Evolutionary conservation across 257 asterid species (phyloP).

Genomic region (Anisodus tanguticus): DNA sequence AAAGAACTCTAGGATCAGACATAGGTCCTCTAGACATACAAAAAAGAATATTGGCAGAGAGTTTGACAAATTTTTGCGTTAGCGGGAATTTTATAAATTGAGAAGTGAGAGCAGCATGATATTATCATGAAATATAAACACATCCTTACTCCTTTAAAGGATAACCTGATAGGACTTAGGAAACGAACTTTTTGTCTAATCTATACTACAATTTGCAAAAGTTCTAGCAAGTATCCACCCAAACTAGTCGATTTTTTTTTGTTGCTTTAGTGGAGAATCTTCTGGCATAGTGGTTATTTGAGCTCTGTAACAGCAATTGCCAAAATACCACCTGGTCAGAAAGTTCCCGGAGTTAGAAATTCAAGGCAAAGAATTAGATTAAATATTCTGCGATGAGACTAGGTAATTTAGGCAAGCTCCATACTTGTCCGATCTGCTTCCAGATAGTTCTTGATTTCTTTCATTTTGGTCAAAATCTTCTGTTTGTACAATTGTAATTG

Average conservation of each 20-base stretch:
- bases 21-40: not conserved
- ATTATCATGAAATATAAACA: not conserved
- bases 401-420: not conserved
- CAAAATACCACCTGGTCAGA: slow-evolving; percentile 5
- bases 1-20: not conserved
- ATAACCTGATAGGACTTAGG: not conserved
- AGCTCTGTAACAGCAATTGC: not conserved
- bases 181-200: not conserved
- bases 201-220: not conserved
- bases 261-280: not conserved
- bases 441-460: not conserved
- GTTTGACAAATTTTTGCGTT: not conserved
- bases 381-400: not conserved
- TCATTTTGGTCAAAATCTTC: not conserved
- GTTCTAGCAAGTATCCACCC: not conserved
- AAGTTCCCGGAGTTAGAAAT: not conserved
- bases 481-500: not conserved
- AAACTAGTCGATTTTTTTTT: not conserved
- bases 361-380: not conserved
- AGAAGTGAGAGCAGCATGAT: slow-evolving; percentile 4
- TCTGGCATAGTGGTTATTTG: not conserved
- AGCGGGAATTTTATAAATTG: not conserved
- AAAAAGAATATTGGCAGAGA: not conserved
- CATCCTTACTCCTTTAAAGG: not conserved
- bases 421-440: not conserved